Evolutionary conservation across 2,329 filamentous ascomycete genomes (phyloP).

Genomic region (Polytolypa hystricis): DNA sequence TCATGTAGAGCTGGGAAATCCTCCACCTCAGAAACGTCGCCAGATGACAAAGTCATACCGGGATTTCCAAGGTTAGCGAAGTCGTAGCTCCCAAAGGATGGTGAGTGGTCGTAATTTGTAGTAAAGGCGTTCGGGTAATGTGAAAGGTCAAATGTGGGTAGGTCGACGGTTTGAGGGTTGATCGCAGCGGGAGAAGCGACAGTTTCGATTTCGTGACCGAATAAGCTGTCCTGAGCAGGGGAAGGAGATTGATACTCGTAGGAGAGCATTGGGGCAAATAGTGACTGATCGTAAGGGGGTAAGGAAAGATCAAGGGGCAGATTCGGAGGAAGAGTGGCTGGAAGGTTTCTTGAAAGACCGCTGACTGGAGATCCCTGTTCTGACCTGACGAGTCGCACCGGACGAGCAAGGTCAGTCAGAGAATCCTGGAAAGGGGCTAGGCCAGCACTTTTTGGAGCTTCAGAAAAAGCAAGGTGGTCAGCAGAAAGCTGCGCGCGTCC

Average conservation of each 20-base stretch:
- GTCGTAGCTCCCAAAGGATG: slow-evolving; percentile 37
- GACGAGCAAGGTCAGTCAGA: slow-evolving; percentile 21
- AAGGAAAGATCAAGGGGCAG: slow-evolving; percentile 32
- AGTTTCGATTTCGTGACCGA: slow-evolving; percentile 33
- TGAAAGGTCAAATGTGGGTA: slow-evolving; percentile 37
- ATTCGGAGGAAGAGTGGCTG: slow-evolving; percentile 24
- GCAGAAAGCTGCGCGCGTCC: slow-evolving; percentile 40
- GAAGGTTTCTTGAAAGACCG: slow-evolving; percentile 19
- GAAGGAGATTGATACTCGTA: slow-evolving; percentile 29
- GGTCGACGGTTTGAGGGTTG: slow-evolving; percentile 35
- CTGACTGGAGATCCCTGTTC: slow-evolving; percentile 38
- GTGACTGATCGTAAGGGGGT: slow-evolving; percentile 24
- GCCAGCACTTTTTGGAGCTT: slow-evolving; percentile 18
- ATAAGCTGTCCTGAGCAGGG: slow-evolving; percentile 28
- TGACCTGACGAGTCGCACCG: slow-evolving; percentile 29
- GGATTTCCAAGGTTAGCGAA: slow-evolving; percentile 29
- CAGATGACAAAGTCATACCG: slow-evolving; percentile 36
- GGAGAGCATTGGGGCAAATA: slow-evolving; percentile 24
- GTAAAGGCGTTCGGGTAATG: slow-evolving; percentile 25
- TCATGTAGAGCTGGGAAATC: slow-evolving; percentile 27
- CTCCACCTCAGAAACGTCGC: slow-evolving; percentile 39
- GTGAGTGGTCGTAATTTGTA: slow-evolving; percentile 32
- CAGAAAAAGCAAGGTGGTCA: slow-evolving; percentile 39
- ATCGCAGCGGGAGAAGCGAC: slow-evolving; percentile 27
- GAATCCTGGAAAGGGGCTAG: slow-evolving; percentile 20